A percentile compares a stretch with the other conserved stretches of the same genome.
These are phyloP conservation scores for Cicer yamashitae DNA, from an alignment of 306 rosid genomes.

Conservation along the genomic window DNA sequence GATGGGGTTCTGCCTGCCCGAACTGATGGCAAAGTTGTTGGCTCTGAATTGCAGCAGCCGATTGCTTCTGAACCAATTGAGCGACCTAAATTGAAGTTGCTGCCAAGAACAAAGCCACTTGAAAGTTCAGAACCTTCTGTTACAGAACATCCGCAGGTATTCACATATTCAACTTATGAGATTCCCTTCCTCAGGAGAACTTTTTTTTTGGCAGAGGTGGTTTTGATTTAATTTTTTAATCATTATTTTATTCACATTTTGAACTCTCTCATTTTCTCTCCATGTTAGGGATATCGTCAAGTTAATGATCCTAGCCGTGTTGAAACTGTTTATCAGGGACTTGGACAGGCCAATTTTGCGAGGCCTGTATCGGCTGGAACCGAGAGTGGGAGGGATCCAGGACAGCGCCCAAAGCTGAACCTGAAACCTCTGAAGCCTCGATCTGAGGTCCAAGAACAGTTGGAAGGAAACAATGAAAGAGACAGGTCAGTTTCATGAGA, in stretches of 20 bases:
- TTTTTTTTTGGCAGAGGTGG: neutral
- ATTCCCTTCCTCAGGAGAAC: neutral
- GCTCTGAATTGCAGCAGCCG: slow-evolving; percentile 56
- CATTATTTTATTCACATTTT: slow-evolving; percentile 36
- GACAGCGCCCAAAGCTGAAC: slow-evolving; percentile 89
- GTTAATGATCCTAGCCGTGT: slow-evolving; percentile 54
- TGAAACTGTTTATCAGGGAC: slow-evolving; percentile 59
- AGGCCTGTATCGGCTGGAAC: slow-evolving; percentile 61
- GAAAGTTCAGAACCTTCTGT: slow-evolving; percentile 59
- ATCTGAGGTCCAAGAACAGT: slow-evolving; percentile 65
- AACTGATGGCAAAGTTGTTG: slow-evolving; percentile 54
- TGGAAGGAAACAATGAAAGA: slow-evolving; percentile 65
- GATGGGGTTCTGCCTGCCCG: slow-evolving; percentile 55
- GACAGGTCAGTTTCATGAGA: slow-evolving; percentile 64
- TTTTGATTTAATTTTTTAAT: neutral
- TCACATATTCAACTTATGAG: slow-evolving; percentile 33
- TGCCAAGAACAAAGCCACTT: slow-evolving; percentile 73
- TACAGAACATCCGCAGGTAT: slow-evolving; percentile 66
- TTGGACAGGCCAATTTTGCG: slow-evolving; percentile 56
- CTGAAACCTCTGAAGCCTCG: slow-evolving; percentile 90
- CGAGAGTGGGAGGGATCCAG: slow-evolving; percentile 67
- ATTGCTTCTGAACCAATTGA: slow-evolving; percentile 62
- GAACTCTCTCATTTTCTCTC: slow-evolving; percentile 39
- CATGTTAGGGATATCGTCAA: slow-evolving; percentile 53
- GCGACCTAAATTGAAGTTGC: slow-evolving; percentile 80